Percentiles rank a stretch among this genome's conserved stretches.
Evolutionary conservation across 1,284 basidiomycete species (phyloP).

Genomic region (Macrocystidia cucumis): DNA sequence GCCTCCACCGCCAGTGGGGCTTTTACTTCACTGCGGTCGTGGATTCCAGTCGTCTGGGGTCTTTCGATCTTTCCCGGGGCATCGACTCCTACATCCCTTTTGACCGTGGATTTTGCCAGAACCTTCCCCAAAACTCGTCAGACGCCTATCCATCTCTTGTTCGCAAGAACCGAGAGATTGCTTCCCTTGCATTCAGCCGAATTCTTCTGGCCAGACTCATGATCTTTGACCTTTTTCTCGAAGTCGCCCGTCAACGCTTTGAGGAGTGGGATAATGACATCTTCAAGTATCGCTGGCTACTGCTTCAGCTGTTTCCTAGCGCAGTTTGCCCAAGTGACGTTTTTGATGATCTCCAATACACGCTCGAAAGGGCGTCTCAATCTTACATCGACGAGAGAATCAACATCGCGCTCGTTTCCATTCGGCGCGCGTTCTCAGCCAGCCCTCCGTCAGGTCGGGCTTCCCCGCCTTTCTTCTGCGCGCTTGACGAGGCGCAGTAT

Average conservation of each 20-base stretch:
- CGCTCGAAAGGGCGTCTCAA: conserved; percentile 19
- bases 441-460: background rate
- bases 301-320: conserved; percentile 30
- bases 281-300: conserved; percentile 27
- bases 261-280: conserved; percentile 3
- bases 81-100: conserved; percentile 26
- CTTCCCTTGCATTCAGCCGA: conserved; percentile 23
- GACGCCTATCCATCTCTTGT: conserved; percentile 21
- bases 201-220: conserved; percentile 28
- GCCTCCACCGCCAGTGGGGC: conserved; percentile 34
- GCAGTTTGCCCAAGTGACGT: conserved; percentile 26
- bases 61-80: conserved; percentile 28
- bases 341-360: conserved; percentile 25
- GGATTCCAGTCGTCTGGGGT: conserved; percentile 31
- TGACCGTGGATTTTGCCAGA: conserved; percentile 18
- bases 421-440: background rate
- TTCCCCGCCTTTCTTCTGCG: conserved; percentile 26
- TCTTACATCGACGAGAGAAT: conserved; percentile 21
- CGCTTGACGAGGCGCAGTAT: conserved; percentile 33
- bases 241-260: conserved; percentile 20
- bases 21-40: conserved; percentile 34
- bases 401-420: conserved; percentile 20
- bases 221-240: conserved; percentile 26
- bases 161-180: conserved; percentile 24
- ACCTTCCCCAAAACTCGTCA: conserved; percentile 20